A percentile compares a stretch with the other conserved stretches of the same genome.
Evolutionary conservation across 208 protist genomes (phyloP).

Genomic region (Porcisia deanei): DNA sequence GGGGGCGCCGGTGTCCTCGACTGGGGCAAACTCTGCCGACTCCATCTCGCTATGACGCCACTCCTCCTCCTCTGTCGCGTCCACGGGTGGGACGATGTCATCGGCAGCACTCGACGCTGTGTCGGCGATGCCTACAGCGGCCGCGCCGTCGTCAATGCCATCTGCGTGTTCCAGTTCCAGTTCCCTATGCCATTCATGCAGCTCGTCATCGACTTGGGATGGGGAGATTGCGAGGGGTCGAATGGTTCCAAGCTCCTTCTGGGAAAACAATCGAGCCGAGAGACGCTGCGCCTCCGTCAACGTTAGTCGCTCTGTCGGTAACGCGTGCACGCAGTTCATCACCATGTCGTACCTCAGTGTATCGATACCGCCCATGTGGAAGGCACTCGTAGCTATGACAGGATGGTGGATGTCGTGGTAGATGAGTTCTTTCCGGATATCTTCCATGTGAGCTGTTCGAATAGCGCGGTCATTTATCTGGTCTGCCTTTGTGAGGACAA

Average conservation of each 20-base stretch:
- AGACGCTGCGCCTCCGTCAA: slow-evolving; percentile 72
- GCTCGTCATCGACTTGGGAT: slow-evolving; percentile 62
- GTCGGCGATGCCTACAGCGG: neutral
- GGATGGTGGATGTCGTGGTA: slow-evolving; percentile 85
- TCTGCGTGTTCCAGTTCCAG: neutral
- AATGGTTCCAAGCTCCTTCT: slow-evolving; percentile 75
- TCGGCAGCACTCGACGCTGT: neutral
- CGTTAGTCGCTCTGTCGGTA: slow-evolving; percentile 83
- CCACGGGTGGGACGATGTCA: neutral
- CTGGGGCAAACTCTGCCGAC: neutral
- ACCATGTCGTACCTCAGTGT: slow-evolving; percentile 90
- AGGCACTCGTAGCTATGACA: slow-evolving; percentile 85
- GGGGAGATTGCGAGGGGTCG: slow-evolving; percentile 67
- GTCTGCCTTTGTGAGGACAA: slow-evolving; percentile 88
- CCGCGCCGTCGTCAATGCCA: neutral
- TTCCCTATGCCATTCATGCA: slow-evolving; percentile 43
- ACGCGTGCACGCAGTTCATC: slow-evolving; percentile 82
- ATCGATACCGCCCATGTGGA: slow-evolving; percentile 85
- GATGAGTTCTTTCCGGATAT: slow-evolving; percentile 80
- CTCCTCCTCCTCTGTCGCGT: slow-evolving; percentile 2
- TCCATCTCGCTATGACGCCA: slow-evolving; percentile 13
- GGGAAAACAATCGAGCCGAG: slow-evolving; percentile 77
- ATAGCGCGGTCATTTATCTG: slow-evolving; percentile 52
- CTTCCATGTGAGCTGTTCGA: slow-evolving; percentile 44
- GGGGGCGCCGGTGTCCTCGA: neutral